phyloP scores from a whole-genome alignment of 2,329 filamentous ascomycete genomes.

The Cladosporium cucumerinum region DNA sequence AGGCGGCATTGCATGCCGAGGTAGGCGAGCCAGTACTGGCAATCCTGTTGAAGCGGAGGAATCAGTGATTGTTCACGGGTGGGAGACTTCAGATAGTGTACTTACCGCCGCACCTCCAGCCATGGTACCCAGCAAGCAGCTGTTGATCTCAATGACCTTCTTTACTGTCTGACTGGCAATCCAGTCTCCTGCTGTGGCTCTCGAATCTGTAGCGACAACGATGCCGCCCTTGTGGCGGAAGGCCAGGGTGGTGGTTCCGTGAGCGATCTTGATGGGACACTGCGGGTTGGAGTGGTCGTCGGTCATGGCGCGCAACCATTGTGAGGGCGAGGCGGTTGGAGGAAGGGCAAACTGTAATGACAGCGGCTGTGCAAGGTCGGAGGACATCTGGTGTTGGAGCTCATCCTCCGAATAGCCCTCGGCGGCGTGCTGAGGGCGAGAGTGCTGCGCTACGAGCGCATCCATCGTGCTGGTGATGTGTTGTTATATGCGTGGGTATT shows the following conservation, averaged over 20 bases:
- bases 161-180: slow-evolving; percentile 99
- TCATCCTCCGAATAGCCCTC: slow-evolving; percentile 66
- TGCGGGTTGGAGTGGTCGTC: slow-evolving; percentile 96
- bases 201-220: slow-evolving; percentile 95
- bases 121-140: slow-evolving; percentile 91
- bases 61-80: neutral
- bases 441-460: slow-evolving; percentile 87
- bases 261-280: slow-evolving; percentile 98
- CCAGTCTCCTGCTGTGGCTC: slow-evolving; percentile 97
- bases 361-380: slow-evolving; percentile 68
- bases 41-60: slow-evolving; percentile 61
- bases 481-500: neutral
- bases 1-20: slow-evolving; percentile 98
- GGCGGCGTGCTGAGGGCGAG: slow-evolving; percentile 69
- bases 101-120: slow-evolving; percentile 88
- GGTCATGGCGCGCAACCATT: slow-evolving; percentile 94
- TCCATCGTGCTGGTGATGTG: slow-evolving; percentile 62
- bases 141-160: slow-evolving; percentile 99
- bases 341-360: slow-evolving; percentile 94
- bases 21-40: slow-evolving; percentile 99
- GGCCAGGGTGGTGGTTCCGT: slow-evolving; percentile 95
- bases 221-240: slow-evolving; percentile 99
- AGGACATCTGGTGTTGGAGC: slow-evolving; percentile 60
- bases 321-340: slow-evolving; percentile 81
- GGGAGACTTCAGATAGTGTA: slow-evolving; percentile 18